These are phyloP conservation scores for Aspergillus cejpii DNA, from an alignment of 2,329 filamentous ascomycete species.

Conservation along the genomic window DNA sequence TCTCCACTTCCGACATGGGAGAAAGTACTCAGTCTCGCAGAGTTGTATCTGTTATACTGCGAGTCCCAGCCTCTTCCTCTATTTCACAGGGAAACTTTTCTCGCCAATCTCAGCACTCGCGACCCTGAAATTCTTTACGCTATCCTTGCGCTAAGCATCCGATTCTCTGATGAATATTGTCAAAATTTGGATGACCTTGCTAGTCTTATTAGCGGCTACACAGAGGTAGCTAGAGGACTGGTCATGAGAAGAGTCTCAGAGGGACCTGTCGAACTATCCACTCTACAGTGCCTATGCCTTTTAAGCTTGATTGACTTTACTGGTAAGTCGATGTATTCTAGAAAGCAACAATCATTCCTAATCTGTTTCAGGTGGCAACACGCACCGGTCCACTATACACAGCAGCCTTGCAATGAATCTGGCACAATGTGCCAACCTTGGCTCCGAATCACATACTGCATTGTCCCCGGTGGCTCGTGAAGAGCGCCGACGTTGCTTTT, in stretches of 20 bases:
- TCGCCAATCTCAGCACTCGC: slow-evolving; percentile 37
- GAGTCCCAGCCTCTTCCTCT: slow-evolving; percentile 48
- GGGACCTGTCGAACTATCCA: slow-evolving; percentile 40
- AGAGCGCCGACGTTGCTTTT: slow-evolving; percentile 37
- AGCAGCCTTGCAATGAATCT: slow-evolving; percentile 44
- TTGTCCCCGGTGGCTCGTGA: slow-evolving; percentile 21
- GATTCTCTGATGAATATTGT: slow-evolving; percentile 36
- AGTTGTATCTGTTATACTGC: slow-evolving; percentile 45
- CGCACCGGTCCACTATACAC: slow-evolving; percentile 40
- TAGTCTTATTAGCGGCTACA: slow-evolving; percentile 32
- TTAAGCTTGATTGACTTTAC: slow-evolving; percentile 40
- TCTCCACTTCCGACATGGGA: slow-evolving; percentile 36
- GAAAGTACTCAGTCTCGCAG: slow-evolving; percentile 34
- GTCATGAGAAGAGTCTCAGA: slow-evolving; percentile 37
- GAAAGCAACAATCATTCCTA: not conserved
- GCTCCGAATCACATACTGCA: slow-evolving; percentile 28
- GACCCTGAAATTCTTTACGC: slow-evolving; percentile 32
- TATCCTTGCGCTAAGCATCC: slow-evolving; percentile 38
- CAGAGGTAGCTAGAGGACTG: slow-evolving; percentile 32
- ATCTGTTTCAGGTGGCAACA: slow-evolving; percentile 38
- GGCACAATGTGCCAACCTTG: slow-evolving; percentile 42
- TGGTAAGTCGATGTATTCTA: slow-evolving; percentile 23
- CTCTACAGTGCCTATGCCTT: slow-evolving; percentile 39
- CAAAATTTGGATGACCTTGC: slow-evolving; percentile 18
- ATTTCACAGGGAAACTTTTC: slow-evolving; percentile 40